Evolutionary conservation across 2,329 filamentous ascomycete species (phyloP).

Genomic region (Phialocephala sp.): DNA sequence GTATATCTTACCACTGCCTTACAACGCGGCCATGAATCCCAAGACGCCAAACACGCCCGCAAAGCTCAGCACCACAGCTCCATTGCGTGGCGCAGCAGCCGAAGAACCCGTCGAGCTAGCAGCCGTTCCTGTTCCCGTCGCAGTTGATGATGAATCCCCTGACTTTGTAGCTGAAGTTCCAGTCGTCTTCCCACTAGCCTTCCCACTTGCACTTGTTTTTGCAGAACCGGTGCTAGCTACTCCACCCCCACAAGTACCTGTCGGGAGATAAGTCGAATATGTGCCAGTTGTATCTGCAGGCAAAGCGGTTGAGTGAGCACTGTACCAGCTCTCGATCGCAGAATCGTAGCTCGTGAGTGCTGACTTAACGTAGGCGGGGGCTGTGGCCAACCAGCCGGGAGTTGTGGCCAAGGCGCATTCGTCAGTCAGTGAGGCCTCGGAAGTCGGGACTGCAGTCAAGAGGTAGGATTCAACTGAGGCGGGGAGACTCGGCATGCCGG

Average conservation of each 20-base stretch:
- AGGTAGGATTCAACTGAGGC: conserved; percentile 24
- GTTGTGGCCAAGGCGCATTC: conserved; percentile 14
- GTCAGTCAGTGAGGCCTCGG: conserved; percentile 10
- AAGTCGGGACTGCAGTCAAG: conserved; percentile 24
- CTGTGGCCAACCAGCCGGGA: conserved; percentile 23
- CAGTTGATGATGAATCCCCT: neutral
- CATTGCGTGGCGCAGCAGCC: conserved; percentile 18
- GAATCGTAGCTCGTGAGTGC: conserved; percentile 27
- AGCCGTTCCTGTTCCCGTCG: conserved; percentile 7
- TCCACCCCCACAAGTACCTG: neutral
- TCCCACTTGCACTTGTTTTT: neutral
- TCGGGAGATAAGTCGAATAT: neutral
- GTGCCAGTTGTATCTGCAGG: neutral
- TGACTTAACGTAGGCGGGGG: conserved; percentile 24
- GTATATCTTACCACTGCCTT: neutral
- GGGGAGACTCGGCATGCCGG: conserved; percentile 27
- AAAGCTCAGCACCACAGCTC: conserved; percentile 9
- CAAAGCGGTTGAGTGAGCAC: conserved; percentile 8
- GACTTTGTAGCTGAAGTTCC: neutral
- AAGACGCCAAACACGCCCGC: conserved; percentile 20
- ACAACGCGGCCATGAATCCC: conserved; percentile 18
- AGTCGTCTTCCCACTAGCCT: neutral
- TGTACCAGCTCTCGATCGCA: conserved; percentile 24
- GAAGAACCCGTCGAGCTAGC: conserved; percentile 7
- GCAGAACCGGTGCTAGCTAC: neutral